Evolutionary conservation across 1,284 basidiomycete genomes (phyloP), one percentile per base, ranked within the genome.

Genomic region (Peniophora sp.): DNA sequence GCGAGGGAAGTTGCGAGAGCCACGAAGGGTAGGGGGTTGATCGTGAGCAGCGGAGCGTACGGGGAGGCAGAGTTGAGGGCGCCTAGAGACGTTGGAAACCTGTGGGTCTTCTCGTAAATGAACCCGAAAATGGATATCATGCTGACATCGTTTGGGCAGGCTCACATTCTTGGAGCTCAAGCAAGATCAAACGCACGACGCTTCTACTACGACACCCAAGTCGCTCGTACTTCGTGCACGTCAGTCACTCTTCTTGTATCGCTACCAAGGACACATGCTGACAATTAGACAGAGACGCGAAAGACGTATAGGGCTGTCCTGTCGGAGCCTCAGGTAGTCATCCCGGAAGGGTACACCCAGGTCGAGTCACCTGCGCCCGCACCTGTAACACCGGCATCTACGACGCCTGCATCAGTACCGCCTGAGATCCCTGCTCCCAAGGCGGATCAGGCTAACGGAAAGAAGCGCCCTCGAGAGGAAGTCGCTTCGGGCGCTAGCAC

Each of bases 1-100:
- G 79, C 86, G 15, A 70, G 83, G 34, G 89, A 92, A 62, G 69
- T 92, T 2, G 73, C 79, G 12, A 73, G 88, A 1, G 86, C 88
- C 1, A 85, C 86, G 9, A 88, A 88, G 57, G 88, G 88, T 2
- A 87, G 81, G 61, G 83, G 81, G 0, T 61, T 92, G 35, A 64
- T 91, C 14, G 70, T 90, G 3, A 84, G 80, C 52, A 76, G 86
- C 5, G 85, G 86, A 0, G 80, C 78, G 0, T 62, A 72, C 12
- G 67, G 68, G 12, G 74, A 80, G 43, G 70, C 70, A 2, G 82
- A 88, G 62, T 63, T 87, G 47, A 73, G 88, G 51, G 81, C 78
- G 2, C 83, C 85, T 0, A 71, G 71, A 57, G 88, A 92, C 62
- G 70, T 88, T 3, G 78, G 73, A 23, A 92, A 92, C 60, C 58